Percentiles rank a stretch among this genome's conserved stretches.
phyloP scores from a whole-genome alignment of 2,329 filamentous ascomycete genomes.

The Beauveria sp. region DNA sequence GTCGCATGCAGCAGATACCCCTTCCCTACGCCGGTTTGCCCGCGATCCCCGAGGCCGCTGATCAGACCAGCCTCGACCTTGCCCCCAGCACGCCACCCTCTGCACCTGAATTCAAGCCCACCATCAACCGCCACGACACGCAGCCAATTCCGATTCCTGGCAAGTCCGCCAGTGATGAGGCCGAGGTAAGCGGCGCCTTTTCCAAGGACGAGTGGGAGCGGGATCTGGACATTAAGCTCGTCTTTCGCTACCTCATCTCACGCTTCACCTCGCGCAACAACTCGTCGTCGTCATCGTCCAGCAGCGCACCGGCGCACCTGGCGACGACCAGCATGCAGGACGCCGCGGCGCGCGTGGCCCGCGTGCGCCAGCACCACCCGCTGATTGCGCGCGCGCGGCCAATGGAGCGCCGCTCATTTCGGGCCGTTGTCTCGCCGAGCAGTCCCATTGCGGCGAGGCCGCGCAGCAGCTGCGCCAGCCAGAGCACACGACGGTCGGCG shows the following conservation, averaged over 20 bases:
- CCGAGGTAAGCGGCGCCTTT: conserved; percentile 30
- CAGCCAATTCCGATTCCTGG: conserved; percentile 31
- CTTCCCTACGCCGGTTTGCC: conserved; percentile 75
- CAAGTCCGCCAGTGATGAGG: conserved; percentile 14
- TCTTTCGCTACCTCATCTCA: conserved; percentile 79
- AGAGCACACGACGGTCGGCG: conserved; percentile 71
- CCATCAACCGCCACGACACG: conserved; percentile 29
- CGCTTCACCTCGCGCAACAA: conserved; percentile 55
- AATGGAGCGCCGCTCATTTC: conserved; percentile 49
- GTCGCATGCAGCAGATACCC: conserved; percentile 53
- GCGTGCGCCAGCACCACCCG: conserved; percentile 84
- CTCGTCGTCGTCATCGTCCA: conserved; percentile 17
- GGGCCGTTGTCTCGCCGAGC: conserved; percentile 40
- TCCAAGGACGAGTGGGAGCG: conserved; percentile 86
- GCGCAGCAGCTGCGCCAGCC: conserved; percentile 71
- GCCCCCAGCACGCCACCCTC: conserved; percentile 14
- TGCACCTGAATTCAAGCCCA: conserved; percentile 40
- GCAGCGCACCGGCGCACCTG: conserved; percentile 25
- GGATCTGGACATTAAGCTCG: conserved; percentile 81
- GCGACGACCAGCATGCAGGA: conserved; percentile 51
- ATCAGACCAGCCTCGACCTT: conserved; percentile 18
- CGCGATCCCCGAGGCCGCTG: conserved; percentile 47
- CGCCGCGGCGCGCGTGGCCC: conserved; percentile 66
- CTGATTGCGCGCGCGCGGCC: conserved; percentile 56
- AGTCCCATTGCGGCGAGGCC: conserved; percentile 42